Evolutionary conservation across 768 basidiomycete genomes (phyloP).

Genomic region (Vararia minispora): DNA sequence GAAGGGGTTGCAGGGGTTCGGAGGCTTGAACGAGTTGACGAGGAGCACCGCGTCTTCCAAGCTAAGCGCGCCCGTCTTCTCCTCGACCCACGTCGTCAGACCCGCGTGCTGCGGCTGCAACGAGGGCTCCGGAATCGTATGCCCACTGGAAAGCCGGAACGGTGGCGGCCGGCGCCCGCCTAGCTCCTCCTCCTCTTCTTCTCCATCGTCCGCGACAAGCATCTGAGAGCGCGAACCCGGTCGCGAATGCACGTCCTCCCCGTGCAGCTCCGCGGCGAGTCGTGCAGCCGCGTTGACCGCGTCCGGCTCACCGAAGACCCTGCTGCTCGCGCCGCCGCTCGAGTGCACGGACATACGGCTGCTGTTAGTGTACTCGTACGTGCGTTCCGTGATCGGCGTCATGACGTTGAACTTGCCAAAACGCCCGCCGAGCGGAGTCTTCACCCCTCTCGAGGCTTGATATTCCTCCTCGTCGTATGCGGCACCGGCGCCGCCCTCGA

Average conservation of each 20-base stretch:
- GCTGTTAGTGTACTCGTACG: conserved; percentile 70
- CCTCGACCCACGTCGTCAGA: conserved; percentile 30
- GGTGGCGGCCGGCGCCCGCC: conserved; percentile 4
- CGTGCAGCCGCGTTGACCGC: conserved; percentile 43
- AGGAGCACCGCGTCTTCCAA: conserved; percentile 52
- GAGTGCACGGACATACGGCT: conserved; percentile 31
- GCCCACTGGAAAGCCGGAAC: conserved; percentile 6
- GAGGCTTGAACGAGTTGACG: conserved; percentile 54
- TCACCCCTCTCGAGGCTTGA: conserved; percentile 14
- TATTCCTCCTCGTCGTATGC: conserved; percentile 12
- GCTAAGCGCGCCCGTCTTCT: conserved; percentile 53
- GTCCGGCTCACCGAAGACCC: conserved; percentile 19
- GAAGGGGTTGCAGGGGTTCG: conserved; percentile 86
- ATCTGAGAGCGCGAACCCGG: too few relatives aligned
- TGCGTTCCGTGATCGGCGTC: conserved; percentile 97
- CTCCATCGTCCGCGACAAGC: conserved; percentile 23
- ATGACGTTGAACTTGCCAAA: conserved; percentile 84
- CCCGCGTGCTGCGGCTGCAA: conserved; percentile 9
- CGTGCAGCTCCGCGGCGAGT: conserved; percentile 33
- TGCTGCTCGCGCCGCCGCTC: conserved; percentile 17
- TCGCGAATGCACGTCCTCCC: conserved; percentile 19
- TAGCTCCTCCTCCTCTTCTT: conserved; percentile 15
- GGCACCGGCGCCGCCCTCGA: neutral
- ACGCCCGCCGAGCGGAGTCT: conserved; percentile 55
- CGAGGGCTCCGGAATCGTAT: conserved; percentile 4